Base-by-base conservation (phyloP, 805 yeast species). In the Ogataea ganodermae region DNA sequence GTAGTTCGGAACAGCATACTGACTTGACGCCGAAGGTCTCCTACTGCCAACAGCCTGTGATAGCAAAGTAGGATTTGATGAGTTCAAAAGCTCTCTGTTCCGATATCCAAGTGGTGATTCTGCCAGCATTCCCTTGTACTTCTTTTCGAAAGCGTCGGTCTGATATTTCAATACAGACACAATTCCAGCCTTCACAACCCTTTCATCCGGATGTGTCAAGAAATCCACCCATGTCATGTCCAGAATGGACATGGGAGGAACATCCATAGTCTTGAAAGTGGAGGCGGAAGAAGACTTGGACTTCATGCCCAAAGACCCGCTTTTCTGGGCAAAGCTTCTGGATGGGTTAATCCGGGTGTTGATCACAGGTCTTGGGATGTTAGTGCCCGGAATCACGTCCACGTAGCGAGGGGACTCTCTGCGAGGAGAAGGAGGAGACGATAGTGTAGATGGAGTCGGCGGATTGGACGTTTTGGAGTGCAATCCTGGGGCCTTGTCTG, bases 221-320 rank as follows among this genome's bases (percentile, higher is more conserved):
- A 69, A 81, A 32, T 72, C 69, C 5, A 72, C 71, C 86, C 89
- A 85, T 14, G 81, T 78, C 33, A 74, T 61, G 58, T 85, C 90
- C 6, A 81, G 56, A 13, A 77, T 70, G 1, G 78, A 71, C 65
- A 78, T 62, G 7, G 83, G 77, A 0, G 78, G 68, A 0, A 76
- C 66, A 14, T 72, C 70, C 13, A 40, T n/a, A 10, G 49, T 37
- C 28, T 46, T 48, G n/a, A 39, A 18, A 4, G 45, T 28, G 3
- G 46, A 23, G 5, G 48, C 22, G 1, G 54, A 35, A 2, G 57
- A 45, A 8, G 49, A 50, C 20, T 45, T 50, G 6, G 58, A 49
- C 20, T 48, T 44, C 10, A 49, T 32, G 6, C 53, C 42, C 3
- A 51, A 28, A 3, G 50, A 48, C 3, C 40, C 48, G 18, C 40